Base-by-base conservation (phyloP, 805 yeast genomes). In the Maudiozyma serrabonitensis region DNA sequence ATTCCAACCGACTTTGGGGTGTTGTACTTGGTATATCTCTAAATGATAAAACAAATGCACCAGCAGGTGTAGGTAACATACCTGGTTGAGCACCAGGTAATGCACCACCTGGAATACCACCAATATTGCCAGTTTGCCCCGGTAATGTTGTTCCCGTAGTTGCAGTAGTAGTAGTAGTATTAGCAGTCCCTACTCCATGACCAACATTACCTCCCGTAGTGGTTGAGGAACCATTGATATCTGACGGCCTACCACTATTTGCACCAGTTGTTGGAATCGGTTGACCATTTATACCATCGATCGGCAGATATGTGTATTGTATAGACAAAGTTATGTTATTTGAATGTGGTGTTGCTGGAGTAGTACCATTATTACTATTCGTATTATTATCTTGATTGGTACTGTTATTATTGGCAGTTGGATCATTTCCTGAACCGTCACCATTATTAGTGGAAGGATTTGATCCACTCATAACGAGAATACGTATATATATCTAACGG, bases 21-120 rank as follows among this genome's bases (percentile, higher is more conserved):
- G 80, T 70, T 50, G 79, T 78, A 16, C 73, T 65, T 0, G 82
- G 76, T 41, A 79, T 79, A 56, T 82, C 81, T n/a, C 89, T 87
- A 31, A 84, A 78, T 40, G 82, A 78, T 56, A 84, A 66, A 34
- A 81, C 74, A 35, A 84, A 68, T 1, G 84, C 75, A 0, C 87
- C 87, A 6, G 43, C 32, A 15, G 32, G 32, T 6, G 43, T n/a
- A 12, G 43, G 43, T 23, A 41, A 8, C n/a, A 12, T 19, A 16
- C 15, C 25, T 7, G 41, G 21, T 28, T 39, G 40, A 6, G 13
- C 9, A 2, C 19, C 40, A 16, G 42, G 42, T 6, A 21, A 13
- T 12, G 32, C 8, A 23, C 16, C 43, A 26, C 23, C 32, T 25
- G 31, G 43, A 13, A 9, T 34, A 41, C 31, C 18, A 25, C 9